Evolutionary conservation across 805 yeast genomes (phyloP), one percentile per base, ranked within the genome.

Genomic region (Alloascoidea africana): DNA sequence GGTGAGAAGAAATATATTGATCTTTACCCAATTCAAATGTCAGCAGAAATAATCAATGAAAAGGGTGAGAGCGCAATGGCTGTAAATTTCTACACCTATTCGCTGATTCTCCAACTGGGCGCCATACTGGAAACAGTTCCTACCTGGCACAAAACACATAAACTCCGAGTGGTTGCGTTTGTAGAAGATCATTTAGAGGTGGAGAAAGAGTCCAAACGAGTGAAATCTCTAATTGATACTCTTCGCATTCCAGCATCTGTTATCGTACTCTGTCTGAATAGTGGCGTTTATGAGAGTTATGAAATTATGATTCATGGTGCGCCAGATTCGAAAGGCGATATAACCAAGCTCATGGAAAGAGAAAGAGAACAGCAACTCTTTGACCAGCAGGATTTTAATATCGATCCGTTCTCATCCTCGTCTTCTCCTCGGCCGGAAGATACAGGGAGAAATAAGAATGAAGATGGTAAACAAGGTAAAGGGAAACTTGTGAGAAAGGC

Each of bases 11-110:
- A 53, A 44, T 78, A 61, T 45, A 86, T 91, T 49, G 99, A 91
- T 54, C 59, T 91, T 30, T 91, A 93, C 54, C 98, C 99, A 0
- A 87, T 91, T 46, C 98, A 91, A 50, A 91, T 91, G 96, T 77
- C 93, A 3, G 89, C 94, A 0, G 74, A 76, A 33, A 72, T 84
- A 37, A 65, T 73, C 35, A 73, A 78, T 39, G 70, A 68, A 16
- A 67, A 72, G 37, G 87, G 87, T 3, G 66, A 63, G 17, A 72
- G 79, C 14, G 76, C 81, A 1, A 52, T 79, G 42, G 80, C 95
- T 0, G 85, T 94, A 2, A 91, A 91, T 51, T 86, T 91, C 52
- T 98, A 91, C 54, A 91, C 99, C 0, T 91, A 87, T 51, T 87
- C 97, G 0, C 66, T 91, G 50, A 91, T 91, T 44, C 60, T 91